Conservation (phyloP, 2,329 filamentous ascomycete genomes). For the Epicoccum sorghinum region DNA sequence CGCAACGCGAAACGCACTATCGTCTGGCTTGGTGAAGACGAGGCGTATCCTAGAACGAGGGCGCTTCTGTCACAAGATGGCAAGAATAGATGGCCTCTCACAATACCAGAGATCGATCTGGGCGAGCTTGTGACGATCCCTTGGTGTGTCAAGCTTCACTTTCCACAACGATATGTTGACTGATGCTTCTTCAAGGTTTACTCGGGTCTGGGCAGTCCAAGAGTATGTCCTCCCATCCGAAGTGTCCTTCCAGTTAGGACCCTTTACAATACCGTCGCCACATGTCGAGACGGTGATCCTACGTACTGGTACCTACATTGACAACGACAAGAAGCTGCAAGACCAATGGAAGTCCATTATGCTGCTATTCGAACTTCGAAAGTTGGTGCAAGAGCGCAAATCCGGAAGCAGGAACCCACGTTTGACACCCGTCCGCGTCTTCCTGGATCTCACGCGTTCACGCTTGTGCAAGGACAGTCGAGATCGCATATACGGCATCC, state of each 20-base stretch:
- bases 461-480: conserved; percentile 12
- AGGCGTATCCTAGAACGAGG: conserved; percentile 7
- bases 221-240: conserved; percentile 7
- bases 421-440: conserved; percentile 4
- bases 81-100: conserved; percentile 14
- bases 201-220: conserved; percentile 11
- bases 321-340: conserved; percentile 3
- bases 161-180: not conserved
- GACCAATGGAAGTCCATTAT: conserved; percentile 12
- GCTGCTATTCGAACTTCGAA: conserved; percentile 9
- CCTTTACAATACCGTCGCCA: conserved; percentile 1
- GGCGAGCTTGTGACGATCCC: conserved; percentile 7
- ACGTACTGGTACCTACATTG: conserved; percentile 6
- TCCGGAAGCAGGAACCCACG: not conserved
- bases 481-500: conserved; percentile 13
- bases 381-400: conserved; percentile 3
- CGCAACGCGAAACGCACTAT: conserved; percentile 12
- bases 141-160: not conserved
- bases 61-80: conserved; percentile 9
- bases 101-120: conserved; percentile 9
- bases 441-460: conserved; percentile 11
- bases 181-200: not conserved
- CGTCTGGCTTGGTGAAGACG: conserved; percentile 20
- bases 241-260: conserved; percentile 1
- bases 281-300: conserved; percentile 10